Percentiles rank a stretch among this genome's conserved stretches.
These are phyloP conservation scores for Aspergillus kassunensis DNA, from an alignment of 495 filamentous ascomycete species.

Conservation along the genomic window DNA sequence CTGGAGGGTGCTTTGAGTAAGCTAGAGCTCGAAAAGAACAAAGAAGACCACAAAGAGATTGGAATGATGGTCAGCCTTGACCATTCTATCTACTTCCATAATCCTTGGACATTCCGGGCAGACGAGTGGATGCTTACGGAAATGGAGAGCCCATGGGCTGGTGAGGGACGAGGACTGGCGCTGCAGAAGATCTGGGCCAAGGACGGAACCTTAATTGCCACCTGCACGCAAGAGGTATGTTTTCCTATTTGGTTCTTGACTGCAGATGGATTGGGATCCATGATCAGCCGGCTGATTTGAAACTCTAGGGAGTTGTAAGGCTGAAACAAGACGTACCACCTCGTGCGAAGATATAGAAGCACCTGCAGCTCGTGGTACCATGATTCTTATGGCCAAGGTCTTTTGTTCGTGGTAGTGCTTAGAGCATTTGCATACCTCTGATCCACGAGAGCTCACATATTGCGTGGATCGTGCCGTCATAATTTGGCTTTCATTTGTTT, in stretches of 20 bases:
- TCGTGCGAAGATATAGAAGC: constrained; percentile 36
- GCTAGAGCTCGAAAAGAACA: constrained; percentile 18
- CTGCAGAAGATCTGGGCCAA: constrained; percentile 81
- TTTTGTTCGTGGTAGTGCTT: too few relatives aligned
- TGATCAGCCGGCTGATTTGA: constrained; percentile 10
- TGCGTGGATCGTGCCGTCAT: neutral
- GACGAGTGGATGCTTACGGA: constrained; percentile 95
- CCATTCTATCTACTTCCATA: constrained; percentile 93
- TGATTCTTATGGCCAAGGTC: too few relatives aligned
- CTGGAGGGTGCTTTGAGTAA: constrained; percentile 34
- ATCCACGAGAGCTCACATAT: neutral
- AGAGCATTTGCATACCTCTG: too few relatives aligned
- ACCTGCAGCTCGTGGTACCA: too few relatives aligned
- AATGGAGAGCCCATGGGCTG: constrained; percentile 91
- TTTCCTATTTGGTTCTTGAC: constrained; percentile 5
- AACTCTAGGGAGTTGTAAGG: constrained; percentile 39
- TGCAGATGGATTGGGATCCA: neutral
- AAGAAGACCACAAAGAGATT: constrained; percentile 42
- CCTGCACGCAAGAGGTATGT: constrained; percentile 46
- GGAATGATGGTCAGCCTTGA: constrained; percentile 98
- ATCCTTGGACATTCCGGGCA: constrained; percentile 68
- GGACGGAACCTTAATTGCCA: constrained; percentile 77
- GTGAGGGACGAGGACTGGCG: constrained; percentile 83
- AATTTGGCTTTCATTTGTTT: neutral
- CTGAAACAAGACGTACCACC: constrained; percentile 43